Base-by-base conservation (phyloP, 805 yeast species). In the Naumovozyma baii region DNA sequence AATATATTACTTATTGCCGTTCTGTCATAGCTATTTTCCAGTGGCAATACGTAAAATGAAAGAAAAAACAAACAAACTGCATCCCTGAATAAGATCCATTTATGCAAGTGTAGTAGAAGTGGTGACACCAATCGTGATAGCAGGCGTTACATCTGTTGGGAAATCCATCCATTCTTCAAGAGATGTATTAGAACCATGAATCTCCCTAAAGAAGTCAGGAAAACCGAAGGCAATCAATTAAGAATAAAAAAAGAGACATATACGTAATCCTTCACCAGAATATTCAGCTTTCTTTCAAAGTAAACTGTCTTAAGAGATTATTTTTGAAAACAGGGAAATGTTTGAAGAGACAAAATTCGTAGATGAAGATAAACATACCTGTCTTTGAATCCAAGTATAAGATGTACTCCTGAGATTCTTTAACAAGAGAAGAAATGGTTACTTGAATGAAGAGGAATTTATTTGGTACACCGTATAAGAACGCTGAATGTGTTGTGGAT, bases 341-440 rank as follows among this genome's bases (percentile, higher is more conserved):
- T 73, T 71, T 50, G 70, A 65, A 39, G 83, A 83, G 46, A 75
- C 72, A 31, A 51, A 59, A 16, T 69, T 56, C 50, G 55, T 72
- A 16, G 77, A 74, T 3, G 94, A 84, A 58, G 90, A 83, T 57
- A 68, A 12, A 74, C 82, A 0, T 79, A 83, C 52, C 79, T 76
- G 19, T 62, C 69, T 17, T 66, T 85, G 56, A 81, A 78, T 53
- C 95, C 95, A 0, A 59, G 86, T 36, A 71, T 83, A 53, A 71
- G 95, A 61, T 85, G 95, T 63, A 82, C 85, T 3, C 95, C 95
- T 1, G 80, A 80, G 72, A 33, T 85, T 82, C 56, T 68, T 64
- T 52, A 72, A 68, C 48, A 80, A 77, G 54, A 87, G 86, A 10
- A 10, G 9, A 4, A 75, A 75, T 46, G 58, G 64, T 34, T 56